Evolutionary conservation across 805 yeast species (phyloP).

Genomic region (Zygosaccharomyces gambellarensis): DNA sequence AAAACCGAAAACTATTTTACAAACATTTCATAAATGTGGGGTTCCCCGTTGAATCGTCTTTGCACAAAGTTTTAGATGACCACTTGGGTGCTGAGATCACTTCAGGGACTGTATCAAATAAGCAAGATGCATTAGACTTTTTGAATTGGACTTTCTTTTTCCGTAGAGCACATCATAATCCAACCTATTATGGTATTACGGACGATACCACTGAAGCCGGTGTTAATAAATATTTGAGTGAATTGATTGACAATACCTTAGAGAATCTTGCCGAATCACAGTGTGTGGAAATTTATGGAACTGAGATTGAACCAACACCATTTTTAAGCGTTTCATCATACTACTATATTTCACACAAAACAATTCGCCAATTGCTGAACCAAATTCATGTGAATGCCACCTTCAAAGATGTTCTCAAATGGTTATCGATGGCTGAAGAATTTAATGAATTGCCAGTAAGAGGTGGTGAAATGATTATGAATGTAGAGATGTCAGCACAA

Average conservation of each 20-base stretch:
- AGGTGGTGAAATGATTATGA: conserved; percentile 86
- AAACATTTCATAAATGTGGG: conserved; percentile 84
- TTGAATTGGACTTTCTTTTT: conserved; percentile 90
- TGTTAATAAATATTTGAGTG: conserved; percentile 52
- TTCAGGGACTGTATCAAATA: conserved; percentile 84
- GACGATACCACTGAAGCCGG: conserved; percentile 57
- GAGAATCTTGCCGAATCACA: conserved; percentile 63
- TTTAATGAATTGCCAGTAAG: conserved; percentile 86
- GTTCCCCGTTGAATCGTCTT: conserved; percentile 88
- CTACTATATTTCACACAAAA: conserved; percentile 87
- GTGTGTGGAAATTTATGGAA: conserved; percentile 53
- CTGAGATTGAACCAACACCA: conserved; percentile 62
- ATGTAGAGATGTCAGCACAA: conserved; percentile 73
- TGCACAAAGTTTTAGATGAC: conserved; percentile 75
- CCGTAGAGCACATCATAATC: conserved; percentile 91
- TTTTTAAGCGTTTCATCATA: conserved; percentile 81
- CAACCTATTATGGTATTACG: conserved; percentile 83
- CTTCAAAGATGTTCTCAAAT: conserved; percentile 44
- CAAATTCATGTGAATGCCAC: conserved; percentile 40
- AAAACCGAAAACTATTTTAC: conserved; percentile 80
- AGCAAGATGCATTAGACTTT: conserved; percentile 94
- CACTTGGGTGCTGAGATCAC: conserved; percentile 95
- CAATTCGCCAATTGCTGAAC: conserved; percentile 64
- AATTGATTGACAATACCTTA: conserved; percentile 64
- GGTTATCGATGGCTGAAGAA: conserved; percentile 57